Percentiles rank a stretch among this genome's conserved stretches.
phyloP scores from a whole-genome alignment of 768 basidiomycete species.

The Agaricus bisporus region DNA sequence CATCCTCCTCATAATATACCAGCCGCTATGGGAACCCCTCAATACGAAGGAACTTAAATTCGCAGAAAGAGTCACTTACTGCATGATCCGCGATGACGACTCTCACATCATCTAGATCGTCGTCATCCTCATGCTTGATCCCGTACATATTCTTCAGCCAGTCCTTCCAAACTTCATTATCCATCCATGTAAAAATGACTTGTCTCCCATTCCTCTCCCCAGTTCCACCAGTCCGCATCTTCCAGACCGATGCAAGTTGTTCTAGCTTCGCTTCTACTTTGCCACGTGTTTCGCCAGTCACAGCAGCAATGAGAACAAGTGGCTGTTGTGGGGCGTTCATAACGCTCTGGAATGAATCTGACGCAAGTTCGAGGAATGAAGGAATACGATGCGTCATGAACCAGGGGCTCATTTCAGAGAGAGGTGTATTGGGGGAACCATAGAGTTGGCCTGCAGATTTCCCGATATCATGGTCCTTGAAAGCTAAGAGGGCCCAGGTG shows the following conservation, averaged over 20 bases:
- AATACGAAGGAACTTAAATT: neutral
- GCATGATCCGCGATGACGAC: constrained; percentile 80
- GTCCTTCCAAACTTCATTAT: constrained; percentile 72
- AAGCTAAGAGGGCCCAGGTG: constrained; percentile 60
- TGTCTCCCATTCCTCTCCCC: constrained; percentile 38
- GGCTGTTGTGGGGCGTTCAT: constrained; percentile 78
- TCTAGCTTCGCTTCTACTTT: constrained; percentile 41
- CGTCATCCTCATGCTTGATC: constrained; percentile 28
- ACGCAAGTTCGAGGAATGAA: constrained; percentile 64
- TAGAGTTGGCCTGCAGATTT: constrained; percentile 42
- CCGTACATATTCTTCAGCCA: constrained; percentile 96
- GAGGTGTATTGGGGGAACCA: constrained; percentile 18
- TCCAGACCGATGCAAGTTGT: constrained; percentile 59
- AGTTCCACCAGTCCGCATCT: constrained; percentile 32
- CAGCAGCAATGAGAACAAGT: constrained; percentile 71
- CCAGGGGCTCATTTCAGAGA: constrained; percentile 45
- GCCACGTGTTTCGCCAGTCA: constrained; percentile 27
- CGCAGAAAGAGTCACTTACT: constrained; percentile 33
- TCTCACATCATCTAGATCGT: constrained; percentile 30
- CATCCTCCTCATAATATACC: constrained; percentile 72
- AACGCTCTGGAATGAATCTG: constrained; percentile 74
- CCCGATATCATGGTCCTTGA: constrained; percentile 51
- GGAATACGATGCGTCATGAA: constrained; percentile 68
- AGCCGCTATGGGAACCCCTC: constrained; percentile 38
- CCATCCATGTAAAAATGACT: constrained; percentile 89